Evolutionary conservation across 345 rosid species (phyloP).

Genomic region (Hevea brasiliensis): DNA sequence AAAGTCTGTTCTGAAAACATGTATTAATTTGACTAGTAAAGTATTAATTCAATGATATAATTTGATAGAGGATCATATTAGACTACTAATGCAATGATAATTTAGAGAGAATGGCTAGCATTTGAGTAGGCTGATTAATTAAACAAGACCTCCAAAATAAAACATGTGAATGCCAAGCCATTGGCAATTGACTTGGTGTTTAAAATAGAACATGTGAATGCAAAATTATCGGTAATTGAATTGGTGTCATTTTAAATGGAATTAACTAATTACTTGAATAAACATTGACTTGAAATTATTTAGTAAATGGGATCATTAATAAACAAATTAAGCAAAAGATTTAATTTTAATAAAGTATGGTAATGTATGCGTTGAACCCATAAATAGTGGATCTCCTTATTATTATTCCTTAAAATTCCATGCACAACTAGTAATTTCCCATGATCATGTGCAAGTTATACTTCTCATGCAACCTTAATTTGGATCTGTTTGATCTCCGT

Average conservation of each 20-base stretch:
- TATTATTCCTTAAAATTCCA: not conserved
- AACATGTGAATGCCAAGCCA: not conserved
- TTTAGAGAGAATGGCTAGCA: too few relatives aligned
- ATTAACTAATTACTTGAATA: not conserved
- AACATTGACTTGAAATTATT: not conserved
- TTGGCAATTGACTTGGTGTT: too few relatives aligned
- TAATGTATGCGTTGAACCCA: conserved; percentile 14
- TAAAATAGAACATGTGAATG: not conserved
- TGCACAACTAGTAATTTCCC: not conserved
- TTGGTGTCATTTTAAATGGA: too few relatives aligned
- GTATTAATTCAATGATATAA: too few relatives aligned
- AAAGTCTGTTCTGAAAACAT: too few relatives aligned
- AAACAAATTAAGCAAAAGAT: not conserved
- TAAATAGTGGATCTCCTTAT: conserved; percentile 10
- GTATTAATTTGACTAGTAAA: too few relatives aligned
- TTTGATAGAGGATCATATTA: too few relatives aligned
- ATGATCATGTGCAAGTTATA: not conserved
- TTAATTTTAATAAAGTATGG: too few relatives aligned
- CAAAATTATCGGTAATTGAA: not conserved
- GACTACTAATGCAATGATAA: too few relatives aligned
- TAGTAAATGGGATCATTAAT: not conserved
- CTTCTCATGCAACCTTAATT: too few relatives aligned
- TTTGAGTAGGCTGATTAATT: too few relatives aligned
- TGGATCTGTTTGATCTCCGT: not conserved
- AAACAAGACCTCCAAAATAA: too few relatives aligned